Base-by-base conservation (phyloP, 805 yeast genomes). In the Ogataea nakhonphanomensis region DNA sequence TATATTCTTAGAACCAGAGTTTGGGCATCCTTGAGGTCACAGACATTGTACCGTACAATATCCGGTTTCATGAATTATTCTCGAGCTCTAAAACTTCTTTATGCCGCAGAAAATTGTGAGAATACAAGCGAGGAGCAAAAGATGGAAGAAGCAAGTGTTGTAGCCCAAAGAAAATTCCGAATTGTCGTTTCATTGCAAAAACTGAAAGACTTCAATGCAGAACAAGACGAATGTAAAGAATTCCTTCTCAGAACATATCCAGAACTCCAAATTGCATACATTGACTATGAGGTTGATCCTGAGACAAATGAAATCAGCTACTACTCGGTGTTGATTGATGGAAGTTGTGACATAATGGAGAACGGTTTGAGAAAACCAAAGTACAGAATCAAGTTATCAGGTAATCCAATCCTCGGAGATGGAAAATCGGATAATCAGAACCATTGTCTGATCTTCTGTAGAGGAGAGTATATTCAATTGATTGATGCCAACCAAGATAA, bases 381-480 rank as follows among this genome's bases (percentile, higher is more conserved):
- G 50, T 79, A 79, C 52, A 68, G 79, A 50, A 73, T 85, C 33
- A 75, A 68, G 50, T 68, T 85, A 31, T 80, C 90, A 10, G 95
- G 95, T 12, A 78, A 84, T 58, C 95, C 95, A 34, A 81, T 84
- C 39, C 69, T 85, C 44, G 95, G 95, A 34, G 93, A 84, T 59
- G 95, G 95, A 42, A 84, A 84, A 59, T 76, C 89, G 23, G 95
- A 85, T 61, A 85, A 85, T 55, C 95, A 85, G 57, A 85, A 85
- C 54, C 85, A 79, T 58, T 78, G 90, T 5, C 58, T 85, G 35
- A 75, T 83, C 25, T 85, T 82, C 64, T 76, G 79, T 53, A 73
- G 93, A 48, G 95, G 95, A 45, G 93, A 84, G 58, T 84, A 83
- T 56, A 73, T 84, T 45, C 93, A 85, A 55, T 69, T 85, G 50